phyloP scores from a whole-genome alignment of 2,329 filamentous ascomycete genomes.

The Fusarium siculi region DNA sequence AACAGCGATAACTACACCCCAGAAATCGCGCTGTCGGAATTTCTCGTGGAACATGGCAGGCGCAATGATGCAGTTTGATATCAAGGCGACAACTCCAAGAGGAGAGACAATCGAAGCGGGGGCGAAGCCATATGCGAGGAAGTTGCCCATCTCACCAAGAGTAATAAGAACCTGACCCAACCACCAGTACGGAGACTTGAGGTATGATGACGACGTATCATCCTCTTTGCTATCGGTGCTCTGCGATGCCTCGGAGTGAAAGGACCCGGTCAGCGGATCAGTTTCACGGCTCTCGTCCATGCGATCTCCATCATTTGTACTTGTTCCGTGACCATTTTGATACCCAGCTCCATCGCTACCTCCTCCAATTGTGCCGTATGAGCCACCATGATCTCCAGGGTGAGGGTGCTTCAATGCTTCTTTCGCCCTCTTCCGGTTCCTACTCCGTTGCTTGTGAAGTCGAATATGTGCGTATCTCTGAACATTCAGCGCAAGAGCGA shows the following conservation, averaged over 20 bases:
- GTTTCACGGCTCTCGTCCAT: slow-evolving; percentile 56
- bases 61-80: slow-evolving; percentile 97
- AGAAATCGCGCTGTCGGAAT: slow-evolving; percentile 85
- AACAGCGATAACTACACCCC: slow-evolving; percentile 89
- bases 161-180: slow-evolving; percentile 91
- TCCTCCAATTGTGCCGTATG: slow-evolving; percentile 50
- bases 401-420: slow-evolving; percentile 62
- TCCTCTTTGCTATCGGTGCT: slow-evolving; percentile 43
- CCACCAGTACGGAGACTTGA: slow-evolving; percentile 97
- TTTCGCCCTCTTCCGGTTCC: slow-evolving; percentile 65
- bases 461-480: slow-evolving; percentile 95
- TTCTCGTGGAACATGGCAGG: slow-evolving; percentile 92
- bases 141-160: slow-evolving; percentile 93
- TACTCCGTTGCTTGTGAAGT: slow-evolving; percentile 76
- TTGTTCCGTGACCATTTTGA: slow-evolving; percentile 26
- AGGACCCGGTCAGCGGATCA: slow-evolving; percentile 63
- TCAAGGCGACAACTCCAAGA: slow-evolving; percentile 92
- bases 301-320: slow-evolving; percentile 46
- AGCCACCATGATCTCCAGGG: slow-evolving; percentile 42
- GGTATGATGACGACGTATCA: slow-evolving; percentile 73
- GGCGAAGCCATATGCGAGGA: slow-evolving; percentile 96
- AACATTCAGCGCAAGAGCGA: slow-evolving; percentile 94
- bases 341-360: slow-evolving; percentile 37
- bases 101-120: slow-evolving; percentile 97
- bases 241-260: slow-evolving; percentile 52